A percentile compares a stretch with the other conserved stretches of the same genome.
phyloP scores from a whole-genome alignment of 1,284 basidiomycete genomes.

The Microbotryomycetes sp. region DNA sequence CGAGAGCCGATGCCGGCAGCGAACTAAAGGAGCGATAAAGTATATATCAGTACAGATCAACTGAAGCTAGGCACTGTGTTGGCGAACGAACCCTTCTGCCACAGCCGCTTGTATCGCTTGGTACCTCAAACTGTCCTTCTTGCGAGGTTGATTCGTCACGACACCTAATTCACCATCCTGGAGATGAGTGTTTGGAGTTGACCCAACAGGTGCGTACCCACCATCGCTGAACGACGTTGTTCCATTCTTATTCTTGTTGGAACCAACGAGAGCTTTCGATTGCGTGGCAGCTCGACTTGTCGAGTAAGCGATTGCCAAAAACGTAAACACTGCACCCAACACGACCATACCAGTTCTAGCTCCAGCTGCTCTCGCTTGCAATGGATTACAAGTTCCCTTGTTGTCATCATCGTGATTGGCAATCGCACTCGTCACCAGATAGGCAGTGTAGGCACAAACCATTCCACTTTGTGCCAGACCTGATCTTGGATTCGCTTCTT shows the following conservation, averaged over 20 bases:
- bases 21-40: constrained; percentile 16
- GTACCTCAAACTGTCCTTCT: constrained; percentile 82
- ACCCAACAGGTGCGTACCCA: constrained; percentile 13
- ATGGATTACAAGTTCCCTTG: constrained; percentile 73
- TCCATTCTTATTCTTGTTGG: constrained; percentile 51
- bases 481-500: constrained; percentile 88
- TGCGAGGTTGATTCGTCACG: constrained; percentile 76
- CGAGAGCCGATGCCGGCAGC: constrained; percentile 80
- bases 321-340: constrained; percentile 90
- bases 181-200: constrained; percentile 45
- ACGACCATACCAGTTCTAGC: constrained; percentile 83
- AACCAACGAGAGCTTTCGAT: constrained; percentile 79
- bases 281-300: constrained; percentile 94
- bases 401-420: constrained; percentile 74
- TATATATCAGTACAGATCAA: neutral
- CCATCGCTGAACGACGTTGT: constrained; percentile 46
- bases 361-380: constrained; percentile 56
- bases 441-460: constrained; percentile 95
- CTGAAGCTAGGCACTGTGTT: neutral
- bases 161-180: constrained; percentile 59
- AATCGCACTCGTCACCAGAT: constrained; percentile 88
- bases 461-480: constrained; percentile 93
- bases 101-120: constrained; percentile 93
- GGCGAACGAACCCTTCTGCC: constrained; percentile 67
- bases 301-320: constrained; percentile 95